Conservation (phyloP, 306 rosid genomes). For the Sophora flavescens region DNA sequence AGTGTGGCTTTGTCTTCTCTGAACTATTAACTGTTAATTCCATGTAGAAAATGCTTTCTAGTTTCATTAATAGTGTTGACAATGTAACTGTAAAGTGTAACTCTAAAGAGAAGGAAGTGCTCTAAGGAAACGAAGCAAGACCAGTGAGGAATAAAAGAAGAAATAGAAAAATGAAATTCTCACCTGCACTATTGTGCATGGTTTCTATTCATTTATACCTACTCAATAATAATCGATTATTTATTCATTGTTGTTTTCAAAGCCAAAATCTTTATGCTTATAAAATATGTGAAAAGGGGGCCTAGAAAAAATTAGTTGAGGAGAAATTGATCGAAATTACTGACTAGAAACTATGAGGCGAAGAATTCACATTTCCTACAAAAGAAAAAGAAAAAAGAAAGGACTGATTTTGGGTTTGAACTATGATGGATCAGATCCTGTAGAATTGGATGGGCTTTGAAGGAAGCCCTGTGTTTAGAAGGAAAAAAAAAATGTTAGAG, state of each 20-base stretch:
- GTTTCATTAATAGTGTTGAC: neutral
- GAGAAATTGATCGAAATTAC: neutral
- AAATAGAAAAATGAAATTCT: no score
- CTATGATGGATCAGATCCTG: neutral
- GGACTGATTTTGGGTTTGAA: neutral
- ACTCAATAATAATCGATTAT: no score
- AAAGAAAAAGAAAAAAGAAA: neutral
- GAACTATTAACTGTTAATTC: neutral
- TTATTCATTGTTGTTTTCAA: no score
- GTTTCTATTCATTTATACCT: no score
- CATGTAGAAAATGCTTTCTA: neutral
- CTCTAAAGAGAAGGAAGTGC: neutral
- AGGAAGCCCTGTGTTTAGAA: neutral
- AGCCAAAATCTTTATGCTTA: no score
- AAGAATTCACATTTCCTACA: neutral
- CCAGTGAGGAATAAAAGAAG: neutral
- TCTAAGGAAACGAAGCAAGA: neutral
- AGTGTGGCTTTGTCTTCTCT: neutral
- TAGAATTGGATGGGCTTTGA: neutral
- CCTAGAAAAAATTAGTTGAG: no score
- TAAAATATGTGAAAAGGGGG: no score
- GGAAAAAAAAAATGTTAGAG: no score
- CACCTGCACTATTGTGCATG: no score
- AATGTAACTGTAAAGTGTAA: neutral
- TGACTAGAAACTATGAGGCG: neutral